These are phyloP conservation scores for Psilocybe cyanescens DNA, from an alignment of 768 basidiomycete genomes.

Conservation along the genomic window DNA sequence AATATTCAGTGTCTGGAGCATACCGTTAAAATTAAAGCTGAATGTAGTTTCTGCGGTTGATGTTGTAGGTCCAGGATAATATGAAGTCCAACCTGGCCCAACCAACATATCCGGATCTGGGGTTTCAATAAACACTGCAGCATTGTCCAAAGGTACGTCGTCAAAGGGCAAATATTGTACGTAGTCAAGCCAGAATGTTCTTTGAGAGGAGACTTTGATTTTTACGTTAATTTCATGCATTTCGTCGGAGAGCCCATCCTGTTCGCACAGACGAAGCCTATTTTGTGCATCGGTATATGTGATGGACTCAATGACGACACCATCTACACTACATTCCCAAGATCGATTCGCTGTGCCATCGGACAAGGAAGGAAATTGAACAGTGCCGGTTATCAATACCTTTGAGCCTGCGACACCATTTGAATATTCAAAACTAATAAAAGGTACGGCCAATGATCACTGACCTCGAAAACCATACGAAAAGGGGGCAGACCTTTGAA, in stretches of 20 bases:
- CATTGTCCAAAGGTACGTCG: not conserved
- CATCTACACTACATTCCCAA: conserved; percentile 22
- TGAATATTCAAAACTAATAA: too few species aligned
- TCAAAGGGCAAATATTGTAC: conserved; percentile 1
- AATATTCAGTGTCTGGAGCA: not conserved
- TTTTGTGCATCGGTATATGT: conserved; percentile 4
- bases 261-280: conserved; percentile 4
- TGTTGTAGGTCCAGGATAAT: conserved; percentile 7
- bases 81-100: conserved; percentile 18
- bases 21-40: conserved; percentile 29
- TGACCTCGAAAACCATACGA: too few species aligned
- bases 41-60: conserved; percentile 22
- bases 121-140: not conserved
- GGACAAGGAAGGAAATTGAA: not conserved
- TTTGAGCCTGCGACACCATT: not conserved
- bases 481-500: too few species aligned
- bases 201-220: not conserved
- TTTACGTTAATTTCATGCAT: not conserved
- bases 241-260: conserved; percentile 1
- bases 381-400: not conserved
- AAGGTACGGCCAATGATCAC: too few species aligned
- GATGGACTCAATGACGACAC: conserved; percentile 6
- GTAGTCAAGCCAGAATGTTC: conserved; percentile 4
- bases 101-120: not conserved
- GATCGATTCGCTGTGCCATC: conserved; percentile 7